Evolutionary conservation across 805 yeast genomes (phyloP), one percentile per base, ranked within the genome.

Genomic region (Torulaspora indica): DNA sequence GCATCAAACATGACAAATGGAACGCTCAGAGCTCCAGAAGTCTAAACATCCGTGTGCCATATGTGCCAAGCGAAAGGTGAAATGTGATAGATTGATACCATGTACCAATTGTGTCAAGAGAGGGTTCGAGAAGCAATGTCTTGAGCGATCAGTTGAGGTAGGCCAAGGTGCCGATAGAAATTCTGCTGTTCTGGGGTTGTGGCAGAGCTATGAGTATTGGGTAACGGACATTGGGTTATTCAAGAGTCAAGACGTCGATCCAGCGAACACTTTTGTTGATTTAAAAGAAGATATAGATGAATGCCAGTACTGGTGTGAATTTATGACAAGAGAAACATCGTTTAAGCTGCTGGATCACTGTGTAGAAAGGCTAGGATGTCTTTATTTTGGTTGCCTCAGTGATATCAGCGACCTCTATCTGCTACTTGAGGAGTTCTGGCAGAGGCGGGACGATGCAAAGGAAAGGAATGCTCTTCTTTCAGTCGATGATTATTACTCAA

Each of bases 1-100:
- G 7, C 13, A 6, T 23, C 22, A 36, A 22, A 20, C 28, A 43
- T 35, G 40, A 27, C 35, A 13, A 22, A 43, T 43, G 47, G 35
- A 40, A 17, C 20, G 12, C 3, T 43, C 45, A 22, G 48, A 45
- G n/a, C 40, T 39, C 22, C 40, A 30, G 35, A 56, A 51, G 39
- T 51, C 57, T 3, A 47, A 45, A 32, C 52, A 49, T 28, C 57
- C 58, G 13, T 63, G 67, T 40, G 28, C 47, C 3, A 53, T 51
- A 1, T 65, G 69, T 44, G 46, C 57, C 5, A 54, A 42, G 20
- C 51, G 62, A 23, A 65, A 64, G 36, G 58, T 63, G 12, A 62
- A 63, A 43, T 65, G 69, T 47, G 67, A 64, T 40, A 52, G 66
- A 18, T 40, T 54, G 35, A 43, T 61, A 7, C 68, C 69, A 1